These are phyloP conservation scores for Cladochytrium replicatum DNA, from an alignment of 192 early-diverging fungal species.

Conservation along the genomic window DNA sequence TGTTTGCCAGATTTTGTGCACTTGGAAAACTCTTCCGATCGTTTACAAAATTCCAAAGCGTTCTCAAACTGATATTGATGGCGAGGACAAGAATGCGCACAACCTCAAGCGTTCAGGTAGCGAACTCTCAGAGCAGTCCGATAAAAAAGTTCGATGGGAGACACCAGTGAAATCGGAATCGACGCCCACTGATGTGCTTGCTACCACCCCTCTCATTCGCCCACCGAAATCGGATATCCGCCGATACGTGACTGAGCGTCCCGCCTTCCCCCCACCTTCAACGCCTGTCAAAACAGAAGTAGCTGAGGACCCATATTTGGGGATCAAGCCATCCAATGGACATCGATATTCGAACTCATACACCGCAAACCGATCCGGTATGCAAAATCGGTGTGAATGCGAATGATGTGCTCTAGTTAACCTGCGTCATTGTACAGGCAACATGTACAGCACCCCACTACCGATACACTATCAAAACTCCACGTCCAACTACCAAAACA, in stretches of 20 bases:
- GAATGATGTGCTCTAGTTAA: conserved; percentile 7
- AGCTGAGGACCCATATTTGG: background rate
- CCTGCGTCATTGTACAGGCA: background rate
- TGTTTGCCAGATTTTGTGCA: conserved; percentile 23
- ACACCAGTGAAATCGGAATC: background rate
- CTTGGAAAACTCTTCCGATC: conserved; percentile 21
- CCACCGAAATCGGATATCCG: background rate
- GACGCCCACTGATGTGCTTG: background rate
- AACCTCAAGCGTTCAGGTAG: background rate
- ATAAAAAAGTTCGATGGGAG: background rate
- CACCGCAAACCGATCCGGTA: background rate
- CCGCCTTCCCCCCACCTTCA: background rate
- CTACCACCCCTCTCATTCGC: background rate
- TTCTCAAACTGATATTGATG: background rate
- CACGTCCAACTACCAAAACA: background rate
- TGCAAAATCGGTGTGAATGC: background rate
- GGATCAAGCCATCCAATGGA: background rate
- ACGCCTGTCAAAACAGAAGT: background rate
- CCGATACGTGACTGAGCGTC: background rate
- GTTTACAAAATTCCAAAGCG: conserved; percentile 44
- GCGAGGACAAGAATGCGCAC: conserved; percentile 3
- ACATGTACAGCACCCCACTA: background rate
- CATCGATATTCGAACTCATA: background rate
- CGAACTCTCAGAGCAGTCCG: conserved; percentile 2
- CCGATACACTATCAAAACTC: too few species aligned